Evolutionary conservation across 1,284 basidiomycete genomes (phyloP).

Genomic region (Cronartium quercuum): DNA sequence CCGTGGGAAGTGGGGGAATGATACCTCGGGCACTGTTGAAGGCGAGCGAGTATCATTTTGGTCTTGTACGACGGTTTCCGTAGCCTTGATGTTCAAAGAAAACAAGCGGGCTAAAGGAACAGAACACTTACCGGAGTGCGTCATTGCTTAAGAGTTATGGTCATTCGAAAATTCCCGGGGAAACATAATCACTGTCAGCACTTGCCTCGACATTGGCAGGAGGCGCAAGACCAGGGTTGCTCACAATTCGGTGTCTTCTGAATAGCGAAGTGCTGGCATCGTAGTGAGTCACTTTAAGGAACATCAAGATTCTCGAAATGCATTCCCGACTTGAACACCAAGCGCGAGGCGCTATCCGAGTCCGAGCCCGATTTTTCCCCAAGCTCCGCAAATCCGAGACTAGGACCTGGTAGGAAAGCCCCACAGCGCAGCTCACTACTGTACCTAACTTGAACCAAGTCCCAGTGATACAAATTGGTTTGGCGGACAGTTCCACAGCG

Average conservation of each 20-base stretch:
- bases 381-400: no score
- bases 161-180: background rate
- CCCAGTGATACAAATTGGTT: background rate
- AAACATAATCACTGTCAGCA: background rate
- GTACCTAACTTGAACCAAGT: no score
- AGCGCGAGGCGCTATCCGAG: no score
- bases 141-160: background rate
- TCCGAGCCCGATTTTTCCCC: no score
- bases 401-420: no score
- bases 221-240: background rate
- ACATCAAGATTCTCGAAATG: background rate
- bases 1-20: constrained; percentile 15
- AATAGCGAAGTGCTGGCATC: constrained; percentile 27
- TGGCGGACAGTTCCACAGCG: no score
- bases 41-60: background rate
- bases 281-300: background rate
- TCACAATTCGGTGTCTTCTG: constrained; percentile 35
- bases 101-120: background rate
- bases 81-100: no score
- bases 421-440: no score
- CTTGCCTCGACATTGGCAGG: background rate
- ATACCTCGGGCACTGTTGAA: constrained; percentile 31
- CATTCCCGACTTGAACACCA: no score
- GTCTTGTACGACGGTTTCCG: no score
- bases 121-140: background rate